Conservation (phyloP, 768 basidiomycete species). For the Lactifluus pinguis region DNA sequence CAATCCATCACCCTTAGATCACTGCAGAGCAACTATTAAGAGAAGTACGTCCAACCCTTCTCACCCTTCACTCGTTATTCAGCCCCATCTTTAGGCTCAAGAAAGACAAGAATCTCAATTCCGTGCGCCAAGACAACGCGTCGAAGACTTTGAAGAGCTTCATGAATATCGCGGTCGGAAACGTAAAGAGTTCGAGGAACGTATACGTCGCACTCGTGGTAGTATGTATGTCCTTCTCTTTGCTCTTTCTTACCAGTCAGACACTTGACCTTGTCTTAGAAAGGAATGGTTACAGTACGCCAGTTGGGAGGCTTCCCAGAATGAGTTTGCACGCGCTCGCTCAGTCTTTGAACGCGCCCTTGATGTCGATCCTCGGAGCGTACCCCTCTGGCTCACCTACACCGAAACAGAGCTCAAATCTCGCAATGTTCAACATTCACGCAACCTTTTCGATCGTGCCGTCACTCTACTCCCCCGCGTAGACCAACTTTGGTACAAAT, state of each 20-base stretch:
- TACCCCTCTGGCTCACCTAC: constrained; percentile 90
- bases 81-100: constrained; percentile 60
- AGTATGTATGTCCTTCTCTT: constrained; percentile 50
- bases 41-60: constrained; percentile 46
- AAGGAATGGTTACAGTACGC: constrained; percentile 86
- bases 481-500: constrained; percentile 99
- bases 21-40: constrained; percentile 97
- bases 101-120: constrained; percentile 91
- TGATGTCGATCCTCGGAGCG: constrained; percentile 85
- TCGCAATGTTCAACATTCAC: constrained; percentile 93
- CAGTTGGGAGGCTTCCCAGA: constrained; percentile 91
- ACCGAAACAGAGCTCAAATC: constrained; percentile 98
- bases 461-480: constrained; percentile 94
- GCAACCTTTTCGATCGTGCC: constrained; percentile 94
- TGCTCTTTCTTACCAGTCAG: background rate
- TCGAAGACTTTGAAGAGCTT: constrained; percentile 90
- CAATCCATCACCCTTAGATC: constrained; percentile 46
- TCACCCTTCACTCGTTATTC: background rate
- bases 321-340: constrained; percentile 88
- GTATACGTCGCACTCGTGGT: constrained; percentile 68
- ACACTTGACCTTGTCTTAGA: constrained; percentile 30
- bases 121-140: constrained; percentile 87
- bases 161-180: constrained; percentile 89
- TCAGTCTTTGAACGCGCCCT: constrained; percentile 96
- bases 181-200: constrained; percentile 89